A percentile compares a stretch with the other conserved stretches of the same genome.
Evolutionary conservation across 1,284 basidiomycete species (phyloP).

Genomic region (Schizophyllum commune): DNA sequence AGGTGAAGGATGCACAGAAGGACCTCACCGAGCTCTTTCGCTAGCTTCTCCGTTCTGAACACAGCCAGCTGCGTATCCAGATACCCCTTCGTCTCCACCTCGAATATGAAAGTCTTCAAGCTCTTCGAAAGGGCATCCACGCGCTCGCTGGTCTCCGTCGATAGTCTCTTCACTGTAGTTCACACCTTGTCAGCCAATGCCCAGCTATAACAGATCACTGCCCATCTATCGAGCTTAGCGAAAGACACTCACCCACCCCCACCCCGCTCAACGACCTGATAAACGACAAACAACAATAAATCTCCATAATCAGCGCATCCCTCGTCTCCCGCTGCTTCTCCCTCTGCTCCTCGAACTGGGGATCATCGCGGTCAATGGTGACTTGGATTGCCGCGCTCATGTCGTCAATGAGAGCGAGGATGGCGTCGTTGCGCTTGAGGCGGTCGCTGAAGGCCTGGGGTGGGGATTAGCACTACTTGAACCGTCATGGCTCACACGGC

Average conservation of each 20-base stretch:
- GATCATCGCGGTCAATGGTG: neutral
- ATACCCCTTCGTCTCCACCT: neutral
- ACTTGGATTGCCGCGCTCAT: neutral
- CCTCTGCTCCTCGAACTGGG: neutral
- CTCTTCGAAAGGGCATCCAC: neutral
- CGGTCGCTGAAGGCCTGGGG: neutral
- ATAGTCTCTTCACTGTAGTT: neutral
- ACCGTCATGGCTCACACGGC: too few species aligned
- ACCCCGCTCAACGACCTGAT: neutral
- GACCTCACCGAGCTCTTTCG: neutral
- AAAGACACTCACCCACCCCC: neutral
- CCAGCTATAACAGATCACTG: too few species aligned
- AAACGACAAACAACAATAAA: neutral
- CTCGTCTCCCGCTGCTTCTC: neutral
- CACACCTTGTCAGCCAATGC: too few species aligned
- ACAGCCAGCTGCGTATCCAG: neutral
- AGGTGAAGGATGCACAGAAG: neutral
- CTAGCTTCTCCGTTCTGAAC: neutral
- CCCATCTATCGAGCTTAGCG: too few species aligned
- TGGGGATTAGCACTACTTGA: neutral
- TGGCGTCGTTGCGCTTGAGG: neutral
- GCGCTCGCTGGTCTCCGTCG: neutral
- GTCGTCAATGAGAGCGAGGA: neutral
- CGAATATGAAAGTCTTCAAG: neutral
- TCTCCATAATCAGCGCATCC: neutral